Conservation (phyloP, 371 early-diverging fungal genomes). For the Mucor mucedo region DNA sequence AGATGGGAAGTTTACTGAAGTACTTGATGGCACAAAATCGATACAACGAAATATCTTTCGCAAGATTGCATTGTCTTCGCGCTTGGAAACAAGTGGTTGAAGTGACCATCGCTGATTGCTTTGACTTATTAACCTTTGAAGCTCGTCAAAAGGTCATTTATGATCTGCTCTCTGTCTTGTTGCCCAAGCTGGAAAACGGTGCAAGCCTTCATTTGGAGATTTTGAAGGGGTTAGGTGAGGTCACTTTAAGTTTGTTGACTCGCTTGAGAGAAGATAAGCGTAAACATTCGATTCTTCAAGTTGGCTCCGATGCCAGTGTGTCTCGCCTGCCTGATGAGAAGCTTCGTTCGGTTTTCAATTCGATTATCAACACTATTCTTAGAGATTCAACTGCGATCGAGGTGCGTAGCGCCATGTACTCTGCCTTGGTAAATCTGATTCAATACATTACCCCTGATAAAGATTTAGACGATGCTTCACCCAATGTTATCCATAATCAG, state of each 20-base stretch:
- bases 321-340: conserved; percentile 56
- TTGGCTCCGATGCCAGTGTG: not conserved
- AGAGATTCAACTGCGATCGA: conserved; percentile 58
- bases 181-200: conserved; percentile 45
- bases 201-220: conserved; percentile 25
- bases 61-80: conserved; percentile 65
- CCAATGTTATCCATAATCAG: conserved; percentile 30
- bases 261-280: conserved; percentile 39
- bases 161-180: conserved; percentile 61
- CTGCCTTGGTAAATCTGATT: conserved; percentile 71
- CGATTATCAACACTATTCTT: conserved; percentile 67
- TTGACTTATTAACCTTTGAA: conserved; percentile 62
- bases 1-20: conserved; percentile 58
- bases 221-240: conserved; percentile 46
- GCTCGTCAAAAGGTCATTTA: conserved; percentile 62
- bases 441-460: conserved; percentile 52
- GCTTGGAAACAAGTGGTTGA: conserved; percentile 88
- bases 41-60: conserved; percentile 64
- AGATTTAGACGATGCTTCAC: not conserved
- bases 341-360: conserved; percentile 57
- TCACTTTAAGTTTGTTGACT: conserved; percentile 56
- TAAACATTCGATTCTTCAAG: conserved; percentile 11
- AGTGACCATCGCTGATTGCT: conserved; percentile 70
- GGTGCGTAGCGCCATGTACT: conserved; percentile 80
- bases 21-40: conserved; percentile 70